Percentiles rank a stretch among this genome's conserved stretches.
These are phyloP conservation scores for Curvularia hawaiiensis DNA, from an alignment of 2,329 filamentous ascomycete genomes.

Conservation along the genomic window DNA sequence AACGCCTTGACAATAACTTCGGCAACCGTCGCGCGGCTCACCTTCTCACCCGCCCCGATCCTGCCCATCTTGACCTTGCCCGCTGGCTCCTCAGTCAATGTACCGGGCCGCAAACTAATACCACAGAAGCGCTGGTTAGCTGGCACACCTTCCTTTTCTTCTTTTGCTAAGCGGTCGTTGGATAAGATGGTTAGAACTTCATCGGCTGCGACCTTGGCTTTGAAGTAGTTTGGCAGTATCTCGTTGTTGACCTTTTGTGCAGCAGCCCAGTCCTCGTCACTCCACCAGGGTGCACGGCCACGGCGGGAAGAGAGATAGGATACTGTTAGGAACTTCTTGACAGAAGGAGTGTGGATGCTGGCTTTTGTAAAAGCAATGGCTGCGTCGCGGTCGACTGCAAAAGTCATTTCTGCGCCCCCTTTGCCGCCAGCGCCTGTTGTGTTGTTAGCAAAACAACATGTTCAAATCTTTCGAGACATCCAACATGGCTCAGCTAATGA, in stretches of 20 bases:
- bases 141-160: conserved; percentile 33
- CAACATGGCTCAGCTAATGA: background rate
- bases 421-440: conserved; percentile 59
- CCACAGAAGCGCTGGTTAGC: conserved; percentile 51
- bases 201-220: conserved; percentile 62
- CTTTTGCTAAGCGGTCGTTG: conserved; percentile 37
- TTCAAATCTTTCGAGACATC: background rate
- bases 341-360: conserved; percentile 50
- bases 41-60: conserved; percentile 49
- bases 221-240: conserved; percentile 57
- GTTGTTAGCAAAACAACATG: background rate
- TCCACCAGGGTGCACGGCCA: conserved; percentile 57
- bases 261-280: conserved; percentile 52
- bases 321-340: conserved; percentile 62
- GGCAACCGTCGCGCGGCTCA: conserved; percentile 58
- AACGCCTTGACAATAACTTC: conserved; percentile 56
- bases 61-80: conserved; percentile 57
- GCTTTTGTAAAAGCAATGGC: conserved; percentile 60
- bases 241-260: conserved; percentile 56
- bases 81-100: conserved; percentile 55
- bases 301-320: conserved; percentile 59
- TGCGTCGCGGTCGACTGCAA: conserved; percentile 60
- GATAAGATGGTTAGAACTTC: conserved; percentile 58
- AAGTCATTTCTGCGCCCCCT: conserved; percentile 56
- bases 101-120: conserved; percentile 58